phyloP scores from a whole-genome alignment of 371 early-diverging fungal species.

The Dichotomocladium elegans region DNA sequence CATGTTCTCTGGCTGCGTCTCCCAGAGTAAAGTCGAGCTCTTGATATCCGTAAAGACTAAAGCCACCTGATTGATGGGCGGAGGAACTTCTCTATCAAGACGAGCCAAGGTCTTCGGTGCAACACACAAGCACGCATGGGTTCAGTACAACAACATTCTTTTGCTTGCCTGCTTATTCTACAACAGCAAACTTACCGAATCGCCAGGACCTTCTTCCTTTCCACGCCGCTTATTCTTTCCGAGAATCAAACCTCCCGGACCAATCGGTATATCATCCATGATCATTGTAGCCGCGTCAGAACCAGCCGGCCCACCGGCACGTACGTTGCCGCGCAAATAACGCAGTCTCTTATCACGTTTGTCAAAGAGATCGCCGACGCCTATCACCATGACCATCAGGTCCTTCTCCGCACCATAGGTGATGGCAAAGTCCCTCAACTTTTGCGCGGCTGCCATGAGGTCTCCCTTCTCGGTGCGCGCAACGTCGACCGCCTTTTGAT shows the following conservation, averaged over 20 bases:
- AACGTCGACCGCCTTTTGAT: slow-evolving; percentile 81
- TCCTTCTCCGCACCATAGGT: slow-evolving; percentile 76
- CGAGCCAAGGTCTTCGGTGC: slow-evolving; percentile 61
- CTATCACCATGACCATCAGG: slow-evolving; percentile 82
- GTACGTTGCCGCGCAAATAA: slow-evolving; percentile 17
- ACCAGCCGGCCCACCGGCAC: slow-evolving; percentile 7
- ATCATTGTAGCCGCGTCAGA: slow-evolving; percentile 15
- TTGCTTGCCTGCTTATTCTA: background rate
- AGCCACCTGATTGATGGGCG: slow-evolving; percentile 82
- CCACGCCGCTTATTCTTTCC: slow-evolving; percentile 40
- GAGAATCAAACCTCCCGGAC: slow-evolving; percentile 18
- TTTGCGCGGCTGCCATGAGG: slow-evolving; percentile 77
- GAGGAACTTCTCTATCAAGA: slow-evolving; percentile 74
- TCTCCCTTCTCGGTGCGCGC: slow-evolving; percentile 73
- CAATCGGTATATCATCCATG: slow-evolving; percentile 19
- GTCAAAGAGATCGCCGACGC: slow-evolving; percentile 70
- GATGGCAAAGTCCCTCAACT: slow-evolving; percentile 81
- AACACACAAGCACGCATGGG: background rate
- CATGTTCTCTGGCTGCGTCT: slow-evolving; percentile 84
- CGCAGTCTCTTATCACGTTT: slow-evolving; percentile 36
- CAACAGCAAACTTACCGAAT: slow-evolving; percentile 38
- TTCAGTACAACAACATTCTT: no score
- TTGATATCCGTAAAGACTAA: slow-evolving; percentile 95
- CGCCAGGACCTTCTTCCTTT: slow-evolving; percentile 51
- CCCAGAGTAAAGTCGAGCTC: slow-evolving; percentile 91